Evolutionary conservation across 768 basidiomycete genomes (phyloP), one percentile per base, ranked within the genome.

Genomic region (Sistotremastrum niveocremeum): DNA sequence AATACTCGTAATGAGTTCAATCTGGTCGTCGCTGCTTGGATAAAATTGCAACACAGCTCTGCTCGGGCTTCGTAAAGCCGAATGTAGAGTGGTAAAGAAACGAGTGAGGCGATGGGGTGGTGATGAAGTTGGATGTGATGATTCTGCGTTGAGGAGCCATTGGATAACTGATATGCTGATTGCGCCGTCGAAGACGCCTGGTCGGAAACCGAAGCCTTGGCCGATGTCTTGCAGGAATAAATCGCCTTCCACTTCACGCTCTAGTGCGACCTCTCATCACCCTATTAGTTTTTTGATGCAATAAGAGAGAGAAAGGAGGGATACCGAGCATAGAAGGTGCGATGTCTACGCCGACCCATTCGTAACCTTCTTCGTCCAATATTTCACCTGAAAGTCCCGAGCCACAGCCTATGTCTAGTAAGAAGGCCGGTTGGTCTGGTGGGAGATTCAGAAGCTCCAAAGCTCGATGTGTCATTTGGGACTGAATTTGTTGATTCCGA

Each of bases 111-210:
- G 86, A 61, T 83, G 87, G 7, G 81, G 90, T 10, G 81, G 93
- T 40, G 88, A 93, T 47, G 87, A 93, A 41, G 81, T 89, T 47
- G 76, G 84, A 58, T 81, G 82, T 4, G 89, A 81, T 31, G 90
- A 85, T 61, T 98, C 95, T 29, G 94, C 93, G 61, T 97, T 99
- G 48, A 97, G 72, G 3, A 99, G 71, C 95, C 95, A 99, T 66
- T 99, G 95, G 4, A 99, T 69, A n/a, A 97, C 94, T 29, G 95
- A 99, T 56, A 99, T 85, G 58, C 94, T 98, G 57, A 99, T 98
- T 5, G 89, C 93, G 37, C 94, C 95, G 60, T 99, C 95, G 60
- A 99, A 98, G 51, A 85, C 84, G 49, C 94, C 95, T 47, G 95
- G 87, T 37, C 95, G 76, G 62, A 95, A 99, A 5, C 93, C 91